phyloP scores from a whole-genome alignment of 192 early-diverging fungal species.

The Neocallimastix lanati region DNA sequence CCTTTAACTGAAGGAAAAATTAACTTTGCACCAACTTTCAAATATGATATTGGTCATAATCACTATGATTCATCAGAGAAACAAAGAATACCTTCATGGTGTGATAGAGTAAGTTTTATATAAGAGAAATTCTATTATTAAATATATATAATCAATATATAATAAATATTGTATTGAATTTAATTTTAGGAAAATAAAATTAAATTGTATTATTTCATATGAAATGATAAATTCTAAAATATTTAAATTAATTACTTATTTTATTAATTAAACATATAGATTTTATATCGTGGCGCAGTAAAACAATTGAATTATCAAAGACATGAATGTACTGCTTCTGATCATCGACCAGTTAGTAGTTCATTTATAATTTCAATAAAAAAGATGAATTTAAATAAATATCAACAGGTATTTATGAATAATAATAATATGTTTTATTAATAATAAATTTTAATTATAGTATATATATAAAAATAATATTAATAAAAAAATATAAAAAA shows the following conservation, averaged over 20 bases:
- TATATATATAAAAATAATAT: too few species aligned
- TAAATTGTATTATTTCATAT: too few species aligned
- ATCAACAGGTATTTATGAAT: not conserved
- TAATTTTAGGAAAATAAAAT: too few species aligned
- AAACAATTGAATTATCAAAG: slow-evolving; percentile 37
- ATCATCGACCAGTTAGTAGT: slow-evolving; percentile 70
- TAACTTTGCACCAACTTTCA: slow-evolving; percentile 87
- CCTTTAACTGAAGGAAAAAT: slow-evolving; percentile 59
- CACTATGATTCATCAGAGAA: slow-evolving; percentile 86
- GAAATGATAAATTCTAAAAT: too few species aligned
- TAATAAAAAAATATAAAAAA: too few species aligned
- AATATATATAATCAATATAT: too few species aligned
- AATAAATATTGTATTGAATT: too few species aligned
- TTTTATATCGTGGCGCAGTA: slow-evolving; percentile 14
- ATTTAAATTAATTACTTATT: too few species aligned
- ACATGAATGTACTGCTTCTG: slow-evolving; percentile 50
- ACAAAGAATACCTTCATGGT: slow-evolving; percentile 83
- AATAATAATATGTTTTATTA: too few species aligned
- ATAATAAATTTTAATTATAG: too few species aligned
- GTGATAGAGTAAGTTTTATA: slow-evolving; percentile 72
- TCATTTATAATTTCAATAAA: slow-evolving; percentile 45
- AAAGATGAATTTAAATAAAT: slow-evolving; percentile 24
- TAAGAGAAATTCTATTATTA: too few species aligned
- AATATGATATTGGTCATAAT: slow-evolving; percentile 59
- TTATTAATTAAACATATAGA: too few species aligned